A percentile compares a stretch with the other conserved stretches of the same genome.
Evolutionary conservation across 257 asterid genomes (phyloP).

Genomic region (Scutellaria barbata): DNA sequence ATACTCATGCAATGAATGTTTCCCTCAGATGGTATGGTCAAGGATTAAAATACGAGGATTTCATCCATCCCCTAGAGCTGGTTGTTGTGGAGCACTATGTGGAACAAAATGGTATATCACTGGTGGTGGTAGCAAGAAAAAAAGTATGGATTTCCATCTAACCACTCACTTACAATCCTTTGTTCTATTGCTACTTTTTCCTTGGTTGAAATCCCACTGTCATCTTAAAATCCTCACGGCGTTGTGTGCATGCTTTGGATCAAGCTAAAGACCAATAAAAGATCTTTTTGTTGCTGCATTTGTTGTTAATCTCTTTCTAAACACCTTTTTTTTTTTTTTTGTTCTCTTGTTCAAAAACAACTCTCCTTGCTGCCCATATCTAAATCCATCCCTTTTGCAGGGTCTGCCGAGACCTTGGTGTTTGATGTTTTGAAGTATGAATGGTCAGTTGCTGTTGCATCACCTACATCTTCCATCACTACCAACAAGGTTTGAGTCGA

Average conservation of each 20-base stretch:
- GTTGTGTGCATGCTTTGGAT: constrained; percentile 10
- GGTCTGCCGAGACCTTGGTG: constrained; percentile 80
- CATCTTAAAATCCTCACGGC: constrained; percentile 18
- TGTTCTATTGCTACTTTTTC: constrained; percentile 20
- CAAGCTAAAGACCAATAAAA: constrained; percentile 20
- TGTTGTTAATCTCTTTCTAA: not conserved
- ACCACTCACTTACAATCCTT: constrained; percentile 17
- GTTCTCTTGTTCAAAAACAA: constrained; percentile 1
- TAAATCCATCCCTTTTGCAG: constrained; percentile 47
- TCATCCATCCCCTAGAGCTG: constrained; percentile 98
- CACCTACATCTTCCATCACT: constrained; percentile 82
- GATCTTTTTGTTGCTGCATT: not conserved
- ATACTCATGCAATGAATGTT: constrained; percentile 26
- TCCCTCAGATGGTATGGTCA: constrained; percentile 92
- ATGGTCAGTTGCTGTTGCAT: constrained; percentile 86
- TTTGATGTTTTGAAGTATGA: constrained; percentile 88
- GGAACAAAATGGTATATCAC: constrained; percentile 97
- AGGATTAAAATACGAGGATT: constrained; percentile 83
- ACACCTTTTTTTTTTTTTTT: not conserved
- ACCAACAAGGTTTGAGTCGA: constrained; percentile 70
- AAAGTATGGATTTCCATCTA: constrained; percentile 53
- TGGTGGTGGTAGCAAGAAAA: constrained; percentile 97
- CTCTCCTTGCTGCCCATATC: not conserved
- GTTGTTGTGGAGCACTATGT: constrained; percentile 92
- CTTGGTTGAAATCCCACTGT: constrained; percentile 12